Conservation (phyloP, 495 filamentous ascomycete genomes). For the Thermothielavioides terrestris region DNA sequence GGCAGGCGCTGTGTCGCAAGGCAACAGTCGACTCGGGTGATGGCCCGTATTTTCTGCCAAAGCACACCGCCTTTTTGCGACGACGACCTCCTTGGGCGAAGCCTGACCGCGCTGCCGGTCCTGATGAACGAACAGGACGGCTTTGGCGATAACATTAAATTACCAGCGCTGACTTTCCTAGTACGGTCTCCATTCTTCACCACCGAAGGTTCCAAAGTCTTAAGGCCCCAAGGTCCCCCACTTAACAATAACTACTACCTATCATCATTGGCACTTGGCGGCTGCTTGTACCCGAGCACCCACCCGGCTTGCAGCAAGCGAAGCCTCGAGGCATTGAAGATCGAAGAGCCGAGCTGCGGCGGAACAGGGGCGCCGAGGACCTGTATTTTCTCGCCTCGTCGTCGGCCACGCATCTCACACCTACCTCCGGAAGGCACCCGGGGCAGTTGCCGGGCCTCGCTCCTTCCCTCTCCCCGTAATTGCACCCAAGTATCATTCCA, state of each 20-base stretch:
- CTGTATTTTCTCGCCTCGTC: no score
- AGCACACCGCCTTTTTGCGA: slow-evolving; percentile 18
- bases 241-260: no score
- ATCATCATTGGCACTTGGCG: no score
- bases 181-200: background rate
- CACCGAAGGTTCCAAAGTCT: no score
- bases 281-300: background rate
- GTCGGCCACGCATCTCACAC: no score
- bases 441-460: background rate
- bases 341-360: no score
- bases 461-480: background rate
- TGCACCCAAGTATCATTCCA: background rate
- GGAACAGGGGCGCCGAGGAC: background rate
- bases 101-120: background rate
- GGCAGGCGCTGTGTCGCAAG: background rate
- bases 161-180: background rate
- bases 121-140: background rate
- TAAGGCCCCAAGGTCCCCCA: no score
- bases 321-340: background rate
- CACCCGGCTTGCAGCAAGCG: background rate
- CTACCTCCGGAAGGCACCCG: no score
- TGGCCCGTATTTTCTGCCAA: slow-evolving; percentile 23
- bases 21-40: slow-evolving; percentile 5
- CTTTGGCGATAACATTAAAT: background rate
- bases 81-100: slow-evolving; percentile 10